Evolutionary conservation across 2,329 filamentous ascomycete genomes (phyloP).

Genomic region (Talaromyces sp.): DNA sequence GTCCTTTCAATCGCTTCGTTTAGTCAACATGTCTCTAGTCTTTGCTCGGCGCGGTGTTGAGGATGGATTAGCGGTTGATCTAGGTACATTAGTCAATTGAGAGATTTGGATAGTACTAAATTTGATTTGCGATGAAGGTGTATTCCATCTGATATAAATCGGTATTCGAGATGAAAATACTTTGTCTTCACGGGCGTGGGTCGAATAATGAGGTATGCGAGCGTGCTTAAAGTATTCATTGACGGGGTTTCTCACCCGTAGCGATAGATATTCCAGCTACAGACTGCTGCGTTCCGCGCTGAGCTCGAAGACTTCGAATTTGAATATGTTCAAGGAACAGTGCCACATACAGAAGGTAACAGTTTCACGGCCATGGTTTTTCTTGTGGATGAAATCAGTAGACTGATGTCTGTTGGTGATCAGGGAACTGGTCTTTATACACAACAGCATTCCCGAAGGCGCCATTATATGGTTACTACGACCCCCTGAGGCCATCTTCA

Average conservation of each 20-base stretch:
- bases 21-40: not conserved
- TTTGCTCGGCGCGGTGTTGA: not conserved
- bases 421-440: slow-evolving; percentile 12
- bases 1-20: not conserved
- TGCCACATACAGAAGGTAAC: slow-evolving; percentile 10
- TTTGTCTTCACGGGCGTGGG: slow-evolving; percentile 9
- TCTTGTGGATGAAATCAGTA: not conserved
- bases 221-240: not conserved
- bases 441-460: slow-evolving; percentile 6
- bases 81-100: not conserved
- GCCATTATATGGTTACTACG: slow-evolving; percentile 10
- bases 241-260: not conserved
- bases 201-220: slow-evolving; percentile 10
- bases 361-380: not conserved
- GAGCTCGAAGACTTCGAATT: slow-evolving; percentile 10
- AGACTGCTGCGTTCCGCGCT: slow-evolving; percentile 10
- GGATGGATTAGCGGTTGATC: too few relatives aligned
- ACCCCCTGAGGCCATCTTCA: slow-evolving; percentile 5
- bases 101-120: not conserved
- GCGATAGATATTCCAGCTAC: slow-evolving; percentile 9
- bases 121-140: not conserved
- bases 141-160: not conserved
- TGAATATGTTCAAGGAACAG: slow-evolving; percentile 11
- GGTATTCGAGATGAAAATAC: slow-evolving; percentile 7
- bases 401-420: not conserved